Percentiles rank a stretch among this genome's conserved stretches.
Evolutionary conservation across 202 grass and related monocot species (phyloP).

Genomic region (Setaria italica): DNA sequence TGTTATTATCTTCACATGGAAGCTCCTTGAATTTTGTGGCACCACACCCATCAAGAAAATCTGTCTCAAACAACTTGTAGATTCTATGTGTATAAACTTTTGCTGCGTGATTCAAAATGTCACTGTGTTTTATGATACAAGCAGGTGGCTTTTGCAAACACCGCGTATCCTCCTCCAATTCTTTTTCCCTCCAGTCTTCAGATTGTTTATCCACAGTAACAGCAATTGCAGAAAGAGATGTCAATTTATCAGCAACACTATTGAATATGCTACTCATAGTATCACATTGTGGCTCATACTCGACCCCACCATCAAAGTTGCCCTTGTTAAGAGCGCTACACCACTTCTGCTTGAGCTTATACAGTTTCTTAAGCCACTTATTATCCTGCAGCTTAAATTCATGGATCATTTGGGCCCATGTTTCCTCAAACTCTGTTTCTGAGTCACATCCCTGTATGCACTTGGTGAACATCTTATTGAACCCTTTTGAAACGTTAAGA

Average conservation of each 20-base stretch:
- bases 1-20: constrained; percentile 49
- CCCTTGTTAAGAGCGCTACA: constrained; percentile 71
- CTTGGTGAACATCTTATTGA: constrained; percentile 74
- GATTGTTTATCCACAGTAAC: constrained; percentile 62
- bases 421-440: constrained; percentile 72
- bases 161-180: constrained; percentile 71
- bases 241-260: constrained; percentile 62
- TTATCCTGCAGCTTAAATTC: constrained; percentile 81
- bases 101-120: constrained; percentile 82
- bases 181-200: constrained; percentile 75
- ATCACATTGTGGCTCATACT: constrained; percentile 69
- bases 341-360: constrained; percentile 76
- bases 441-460: constrained; percentile 68
- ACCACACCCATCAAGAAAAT: constrained; percentile 82
- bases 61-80: constrained; percentile 80
- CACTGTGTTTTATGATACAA: constrained; percentile 79
- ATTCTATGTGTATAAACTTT: constrained; percentile 82
- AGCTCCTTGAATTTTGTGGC: constrained; percentile 75
- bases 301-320: constrained; percentile 76
- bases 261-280: constrained; percentile 71
- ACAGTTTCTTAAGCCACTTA: constrained; percentile 81
- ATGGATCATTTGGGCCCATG: constrained; percentile 69
- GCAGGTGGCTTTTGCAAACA: constrained; percentile 62
- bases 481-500: constrained; percentile 70
- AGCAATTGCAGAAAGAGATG: constrained; percentile 52